Evolutionary conservation across 345 rosid genomes (phyloP), one percentile per base, ranked within the genome.

Genomic region (Citropsis articulata): DNA sequence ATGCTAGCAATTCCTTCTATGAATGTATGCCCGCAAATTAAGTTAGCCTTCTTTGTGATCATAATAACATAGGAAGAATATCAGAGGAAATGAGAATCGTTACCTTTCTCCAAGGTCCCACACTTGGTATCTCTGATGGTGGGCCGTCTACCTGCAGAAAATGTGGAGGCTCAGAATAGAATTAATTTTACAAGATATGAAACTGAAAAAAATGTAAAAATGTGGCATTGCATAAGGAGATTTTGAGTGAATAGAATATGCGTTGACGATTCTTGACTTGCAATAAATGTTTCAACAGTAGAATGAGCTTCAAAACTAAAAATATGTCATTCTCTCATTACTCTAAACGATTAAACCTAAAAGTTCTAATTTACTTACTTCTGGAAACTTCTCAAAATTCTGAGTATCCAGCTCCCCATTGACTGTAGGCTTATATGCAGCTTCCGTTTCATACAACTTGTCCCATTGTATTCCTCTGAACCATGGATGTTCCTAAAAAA

Each of bases 71-170:
- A 56, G 69, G 59, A 36, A 38, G 45, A 36, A 36, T 5, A 59
- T 18, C 12, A 50, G n/a, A 24, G 70, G 31, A 62, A 68, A 55
- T 10, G 27, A 55, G 30, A 21, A 75, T 78, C 45, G 25, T 85
- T 84, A 92, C 99, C 97, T 96, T 92, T 84, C 99, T 88, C 99
- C 99, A 94, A 45, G 97, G 99, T 79, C 99, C 99, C 79, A 94
- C 95, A 70, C 88, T 86, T 67, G 95, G 97, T 66, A 86, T 79
- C 63, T 90, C 59, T 0, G 95, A 93, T 78, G 88, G 83, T 5
- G 88, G 80, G 65, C 86, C 91, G 71, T 91, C 92, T 69, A 90
- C 84, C 93, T 91, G 81, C 80, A 66, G 78, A 67, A 87, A 21
- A 69, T 56, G 60, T 27, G 75, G 70, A 81, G 42, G 28, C 61